Base-by-base conservation (phyloP, 2,329 filamentous ascomycete genomes). In the Fusarium continuum region DNA sequence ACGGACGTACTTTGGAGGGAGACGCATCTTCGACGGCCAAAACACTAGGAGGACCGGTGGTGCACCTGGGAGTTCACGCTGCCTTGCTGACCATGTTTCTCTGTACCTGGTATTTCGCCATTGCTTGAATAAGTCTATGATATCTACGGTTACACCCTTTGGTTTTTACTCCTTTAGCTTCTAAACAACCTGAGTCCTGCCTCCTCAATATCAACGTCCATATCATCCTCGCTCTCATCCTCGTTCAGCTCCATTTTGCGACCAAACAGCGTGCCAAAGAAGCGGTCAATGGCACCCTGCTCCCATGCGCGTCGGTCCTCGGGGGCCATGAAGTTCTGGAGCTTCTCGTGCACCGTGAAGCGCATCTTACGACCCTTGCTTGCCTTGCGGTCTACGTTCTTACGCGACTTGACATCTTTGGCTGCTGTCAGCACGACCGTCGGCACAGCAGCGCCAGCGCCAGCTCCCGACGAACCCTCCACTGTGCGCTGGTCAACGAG, bases 291-390 rank as follows among this genome's bases (percentile, higher is more conserved):
- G 51, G 93, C 92, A 57, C 86, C 84, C 66, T 90, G 87, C 61
- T 91, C 91, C 95, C 95, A 99, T 14, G 76, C 78, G 4, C 90
- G 84, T 48, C 91, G 83, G 74, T 96, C 91, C 75, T 97, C 92
- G 0, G 93, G 89, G 10, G 93, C 93, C 93, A 97, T 97, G 73
- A 98, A 98, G 76, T 97, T 97, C 79, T 97, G 92, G 72, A 99
- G 77, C 81, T 98, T 98, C 80, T 98, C 94, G 73, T 98, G 93
- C 39, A 97, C 92, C 14, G 91, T 95, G 77, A 94, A 99, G 32
- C 92, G 85, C 84, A 99, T 86, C 80, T 97, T 97, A 44, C 95
- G 83, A 6, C 95, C 95, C 78, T 98, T 98, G 74, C 92, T 96
- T 1, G 95, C 95, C 74, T 93, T 95, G 17, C 93, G 93, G 75